Base-by-base conservation (phyloP, 2,329 filamentous ascomycete genomes). In the Aspergillus unguis region DNA sequence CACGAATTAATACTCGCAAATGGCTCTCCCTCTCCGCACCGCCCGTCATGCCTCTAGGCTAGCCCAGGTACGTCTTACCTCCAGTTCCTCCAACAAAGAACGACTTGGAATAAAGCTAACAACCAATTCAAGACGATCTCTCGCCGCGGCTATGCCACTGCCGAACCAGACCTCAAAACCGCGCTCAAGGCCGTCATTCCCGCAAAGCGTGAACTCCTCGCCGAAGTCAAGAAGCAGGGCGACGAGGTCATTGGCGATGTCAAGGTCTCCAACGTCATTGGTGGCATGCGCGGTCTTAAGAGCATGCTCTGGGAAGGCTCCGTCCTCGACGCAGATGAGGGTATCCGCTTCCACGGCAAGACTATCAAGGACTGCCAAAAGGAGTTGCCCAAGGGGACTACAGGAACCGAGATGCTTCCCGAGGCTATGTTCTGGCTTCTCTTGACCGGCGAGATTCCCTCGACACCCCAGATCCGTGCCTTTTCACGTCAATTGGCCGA, bases 401-500 rank as follows among this genome's bases (percentile, higher is more conserved):
- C 88, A 2, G 72, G 92, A 65, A 95, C 90, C 5, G 92, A 97
- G 77, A 99, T 97, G 94, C 83, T 97, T 9, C 94, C 94, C 44
- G 94, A 99, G 76, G 86, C 92, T 73, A 99, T 99, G 94, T 99
- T 99, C 82, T 99, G 94, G 94, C 85, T 97, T 38, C 85, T 99
- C 46, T 80, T 99, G 63, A 99, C 94, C 7, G 94, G 94, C 54
- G 82, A 95, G 74, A 88, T 97, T 25, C 94, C 94, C 26, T 89
- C 88, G 1, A 87, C 85, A 25, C 77, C 78, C 57, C 94, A 99
- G 74, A 84, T 94, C 58, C 88, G 92, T 65, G 79, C 76, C 41
- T 85, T 99, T 64, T 95, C 90, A 43, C 84, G 86, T 53, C 87
- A 97, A 72, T 80, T 97, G 26, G 94, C 94, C 47, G 87, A 92